A percentile compares a stretch with the other conserved stretches of the same genome.
These are phyloP conservation scores for Pseudopyricularia cyperi DNA, from an alignment of 2,329 filamentous ascomycete species.

Conservation along the genomic window DNA sequence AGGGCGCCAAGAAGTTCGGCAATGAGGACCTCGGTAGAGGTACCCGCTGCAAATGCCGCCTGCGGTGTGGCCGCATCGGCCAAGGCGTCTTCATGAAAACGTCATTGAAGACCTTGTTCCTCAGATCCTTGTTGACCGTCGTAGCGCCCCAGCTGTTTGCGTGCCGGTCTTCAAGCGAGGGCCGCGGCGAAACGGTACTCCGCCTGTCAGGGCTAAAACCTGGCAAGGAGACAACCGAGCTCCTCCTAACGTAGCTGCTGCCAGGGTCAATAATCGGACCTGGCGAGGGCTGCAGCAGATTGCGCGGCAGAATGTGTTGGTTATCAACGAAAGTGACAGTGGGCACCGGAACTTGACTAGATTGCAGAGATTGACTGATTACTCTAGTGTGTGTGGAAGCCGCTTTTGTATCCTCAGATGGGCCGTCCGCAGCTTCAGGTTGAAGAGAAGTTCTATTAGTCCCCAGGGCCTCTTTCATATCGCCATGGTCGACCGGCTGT, in stretches of 20 bases:
- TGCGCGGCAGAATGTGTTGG: slow-evolving; percentile 78
- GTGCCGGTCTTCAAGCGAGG: slow-evolving; percentile 38
- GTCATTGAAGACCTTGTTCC: slow-evolving; percentile 85
- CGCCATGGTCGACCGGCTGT: slow-evolving; percentile 19
- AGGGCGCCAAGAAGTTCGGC: not conserved
- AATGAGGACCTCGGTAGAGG: slow-evolving; percentile 2
- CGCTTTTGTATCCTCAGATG: slow-evolving; percentile 7
- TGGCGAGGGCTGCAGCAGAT: slow-evolving; percentile 54
- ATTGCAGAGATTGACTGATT: slow-evolving; percentile 64
- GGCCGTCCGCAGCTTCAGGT: slow-evolving; percentile 7
- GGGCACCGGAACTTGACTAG: slow-evolving; percentile 53
- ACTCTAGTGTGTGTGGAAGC: slow-evolving; percentile 26
- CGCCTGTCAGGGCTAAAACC: not conserved
- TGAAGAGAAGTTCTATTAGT: slow-evolving; percentile 8
- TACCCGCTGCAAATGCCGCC: slow-evolving; percentile 2
- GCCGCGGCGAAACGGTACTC: slow-evolving; percentile 14
- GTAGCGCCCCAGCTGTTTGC: slow-evolving; percentile 78
- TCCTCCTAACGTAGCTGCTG: not conserved
- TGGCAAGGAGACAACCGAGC: not conserved
- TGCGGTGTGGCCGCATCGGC: slow-evolving; percentile 2
- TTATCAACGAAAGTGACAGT: slow-evolving; percentile 93
- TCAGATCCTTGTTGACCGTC: slow-evolving; percentile 73
- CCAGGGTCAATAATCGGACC: not conserved
- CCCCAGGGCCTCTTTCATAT: slow-evolving; percentile 9
- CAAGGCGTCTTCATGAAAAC: slow-evolving; percentile 79